Percentiles rank a stretch among this genome's conserved stretches.
Conservation (phyloP, 139 green algal genomes). For the Closterium sp. region DNA sequence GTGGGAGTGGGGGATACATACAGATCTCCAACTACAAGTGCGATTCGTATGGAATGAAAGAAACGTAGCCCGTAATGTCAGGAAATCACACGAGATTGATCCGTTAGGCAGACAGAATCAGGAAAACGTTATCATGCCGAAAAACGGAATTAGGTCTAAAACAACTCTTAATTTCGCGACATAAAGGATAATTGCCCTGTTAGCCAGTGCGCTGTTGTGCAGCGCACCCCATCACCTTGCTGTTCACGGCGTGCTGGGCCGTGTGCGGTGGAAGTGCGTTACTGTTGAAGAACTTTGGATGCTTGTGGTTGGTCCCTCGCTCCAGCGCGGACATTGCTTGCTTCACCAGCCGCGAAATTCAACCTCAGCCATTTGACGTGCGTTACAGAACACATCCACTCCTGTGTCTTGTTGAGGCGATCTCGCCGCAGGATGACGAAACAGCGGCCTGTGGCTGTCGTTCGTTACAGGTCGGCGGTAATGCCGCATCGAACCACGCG, state of each 20-base stretch:
- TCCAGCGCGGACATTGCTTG: background rate
- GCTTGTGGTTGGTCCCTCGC: background rate
- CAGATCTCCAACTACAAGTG: no score
- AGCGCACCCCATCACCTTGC: background rate
- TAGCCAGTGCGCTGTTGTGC: no score
- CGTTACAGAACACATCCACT: no score
- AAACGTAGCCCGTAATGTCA: no score
- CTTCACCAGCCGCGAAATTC: background rate
- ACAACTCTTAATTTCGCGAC: no score
- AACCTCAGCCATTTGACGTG: background rate
- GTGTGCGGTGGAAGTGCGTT: background rate
- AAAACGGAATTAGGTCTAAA: no score
- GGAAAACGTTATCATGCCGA: no score
- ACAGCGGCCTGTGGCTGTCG: background rate
- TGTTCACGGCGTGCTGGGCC: background rate
- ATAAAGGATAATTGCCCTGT: no score
- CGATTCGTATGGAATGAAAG: no score
- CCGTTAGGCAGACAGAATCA: no score
- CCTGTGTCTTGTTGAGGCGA: background rate
- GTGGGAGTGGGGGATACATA: no score
- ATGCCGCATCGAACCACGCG: background rate
- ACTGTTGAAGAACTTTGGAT: background rate
- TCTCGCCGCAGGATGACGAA: background rate
- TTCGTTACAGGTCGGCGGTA: background rate
- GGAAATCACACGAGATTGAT: no score